These are phyloP conservation scores for Pseudocercospora fuligena DNA, from an alignment of 2,329 filamentous ascomycete species.

Conservation along the genomic window DNA sequence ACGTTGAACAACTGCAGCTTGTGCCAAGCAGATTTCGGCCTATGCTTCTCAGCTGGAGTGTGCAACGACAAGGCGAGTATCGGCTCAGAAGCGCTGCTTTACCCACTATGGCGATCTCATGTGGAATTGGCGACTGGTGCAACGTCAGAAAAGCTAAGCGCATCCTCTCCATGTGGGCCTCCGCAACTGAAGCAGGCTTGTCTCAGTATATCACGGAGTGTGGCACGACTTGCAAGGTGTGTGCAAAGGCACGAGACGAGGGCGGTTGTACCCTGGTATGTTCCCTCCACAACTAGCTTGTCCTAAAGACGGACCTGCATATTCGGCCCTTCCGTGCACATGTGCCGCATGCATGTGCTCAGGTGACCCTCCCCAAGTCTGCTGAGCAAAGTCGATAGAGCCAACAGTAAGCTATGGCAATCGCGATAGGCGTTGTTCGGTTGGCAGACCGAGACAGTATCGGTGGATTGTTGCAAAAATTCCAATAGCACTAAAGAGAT, in stretches of 20 bases:
- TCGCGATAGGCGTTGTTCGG: neutral
- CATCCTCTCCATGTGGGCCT: conserved; percentile 5
- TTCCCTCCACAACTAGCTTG: neutral
- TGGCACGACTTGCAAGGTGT: neutral
- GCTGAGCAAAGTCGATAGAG: neutral
- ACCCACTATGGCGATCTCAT: neutral
- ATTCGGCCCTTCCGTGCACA: neutral
- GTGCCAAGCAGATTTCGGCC: neutral
- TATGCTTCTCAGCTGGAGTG: neutral
- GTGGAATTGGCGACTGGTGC: neutral
- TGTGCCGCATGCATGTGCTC: neutral
- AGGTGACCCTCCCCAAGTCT: neutral
- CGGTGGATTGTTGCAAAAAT: too few species aligned
- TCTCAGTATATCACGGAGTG: neutral
- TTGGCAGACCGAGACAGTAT: too few species aligned
- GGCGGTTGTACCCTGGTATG: neutral
- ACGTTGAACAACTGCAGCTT: neutral
- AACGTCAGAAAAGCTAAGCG: neutral
- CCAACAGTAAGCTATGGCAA: neutral
- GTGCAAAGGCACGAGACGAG: conserved; percentile 4
- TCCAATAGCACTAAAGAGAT: too few species aligned
- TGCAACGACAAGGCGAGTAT: neutral
- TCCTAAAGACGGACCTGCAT: neutral
- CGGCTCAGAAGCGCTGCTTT: neutral
- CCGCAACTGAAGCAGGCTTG: neutral